Evolutionary conservation across 108 stramenopile genomes (phyloP).

Genomic region (Bacterosira constricta): DNA sequence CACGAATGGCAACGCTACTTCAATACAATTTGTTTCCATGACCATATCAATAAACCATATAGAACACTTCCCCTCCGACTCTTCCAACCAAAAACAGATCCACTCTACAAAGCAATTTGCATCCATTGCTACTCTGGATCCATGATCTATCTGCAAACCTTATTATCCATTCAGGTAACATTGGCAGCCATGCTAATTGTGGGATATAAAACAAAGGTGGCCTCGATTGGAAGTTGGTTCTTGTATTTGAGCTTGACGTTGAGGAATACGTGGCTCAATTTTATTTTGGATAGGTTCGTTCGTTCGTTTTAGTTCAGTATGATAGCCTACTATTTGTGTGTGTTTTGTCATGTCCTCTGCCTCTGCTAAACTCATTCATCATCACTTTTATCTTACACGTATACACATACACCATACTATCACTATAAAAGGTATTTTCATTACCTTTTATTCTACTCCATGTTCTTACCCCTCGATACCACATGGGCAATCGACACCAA

Average conservation of each 20-base stretch:
- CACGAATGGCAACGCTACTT: too few species aligned
- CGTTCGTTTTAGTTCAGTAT: background rate
- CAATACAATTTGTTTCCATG: too few species aligned
- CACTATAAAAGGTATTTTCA: conserved; percentile 65
- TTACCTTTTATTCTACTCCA: conserved; percentile 77
- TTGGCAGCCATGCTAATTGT: conserved; percentile 64
- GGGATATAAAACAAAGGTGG: conserved; percentile 65
- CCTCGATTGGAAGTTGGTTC: conserved; percentile 72
- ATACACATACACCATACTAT: too few species aligned
- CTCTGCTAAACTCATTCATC: background rate
- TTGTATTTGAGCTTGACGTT: conserved; percentile 78
- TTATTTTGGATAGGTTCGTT: conserved; percentile 77
- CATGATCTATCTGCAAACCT: conserved; percentile 58
- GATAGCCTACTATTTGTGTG: too few species aligned
- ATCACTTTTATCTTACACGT: background rate
- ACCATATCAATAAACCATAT: too few species aligned
- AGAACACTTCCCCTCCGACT: conserved; percentile 74
- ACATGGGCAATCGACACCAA: conserved; percentile 56
- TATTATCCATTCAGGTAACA: conserved; percentile 64
- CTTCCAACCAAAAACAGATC: conserved; percentile 69
- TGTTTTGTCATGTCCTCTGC: too few species aligned
- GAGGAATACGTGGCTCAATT: conserved; percentile 86
- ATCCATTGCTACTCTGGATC: conserved; percentile 75
- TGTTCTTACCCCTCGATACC: conserved; percentile 66
- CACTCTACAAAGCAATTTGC: conserved; percentile 67